These are phyloP conservation scores for Xenoacremonium recifei DNA, from an alignment of 2,329 filamentous ascomycete genomes.

Conservation along the genomic window DNA sequence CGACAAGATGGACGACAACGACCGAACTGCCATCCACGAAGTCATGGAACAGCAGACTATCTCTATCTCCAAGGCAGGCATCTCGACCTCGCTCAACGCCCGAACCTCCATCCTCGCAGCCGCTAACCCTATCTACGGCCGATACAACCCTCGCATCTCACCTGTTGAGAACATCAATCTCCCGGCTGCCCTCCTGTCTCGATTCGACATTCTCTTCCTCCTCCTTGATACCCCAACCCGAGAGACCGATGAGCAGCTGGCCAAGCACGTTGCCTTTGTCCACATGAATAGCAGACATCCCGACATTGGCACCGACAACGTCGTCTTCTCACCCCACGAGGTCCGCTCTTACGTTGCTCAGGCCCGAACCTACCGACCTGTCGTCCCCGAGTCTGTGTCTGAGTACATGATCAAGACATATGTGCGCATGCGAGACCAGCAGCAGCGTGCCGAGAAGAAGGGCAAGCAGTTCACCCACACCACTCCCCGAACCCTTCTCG, in stretches of 20 bases:
- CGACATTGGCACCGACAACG: constrained; percentile 56
- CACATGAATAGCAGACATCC: constrained; percentile 97
- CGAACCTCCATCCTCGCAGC: constrained; percentile 94
- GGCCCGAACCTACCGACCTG: constrained; percentile 83
- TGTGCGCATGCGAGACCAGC: constrained; percentile 87
- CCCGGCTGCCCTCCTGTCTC: constrained; percentile 91
- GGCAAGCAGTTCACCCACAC: constrained; percentile 94
- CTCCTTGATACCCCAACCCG: constrained; percentile 92
- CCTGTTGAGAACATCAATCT: constrained; percentile 99
- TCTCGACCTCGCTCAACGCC: constrained; percentile 81
- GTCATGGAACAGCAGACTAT: constrained; percentile 89
- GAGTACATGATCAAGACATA: constrained; percentile 98
- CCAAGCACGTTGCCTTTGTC: constrained; percentile 92
- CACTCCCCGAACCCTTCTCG: constrained; percentile 88
- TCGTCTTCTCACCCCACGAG: constrained; percentile 90
- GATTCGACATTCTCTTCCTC: constrained; percentile 96
- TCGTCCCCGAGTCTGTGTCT: constrained; percentile 79
- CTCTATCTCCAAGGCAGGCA: constrained; percentile 74
- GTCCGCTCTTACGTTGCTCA: constrained; percentile 95
- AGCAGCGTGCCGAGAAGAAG: constrained; percentile 85
- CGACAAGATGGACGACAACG: constrained; percentile 86
- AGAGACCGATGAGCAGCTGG: constrained; percentile 88
- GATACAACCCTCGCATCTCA: constrained; percentile 96
- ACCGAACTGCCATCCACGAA: constrained; percentile 81
- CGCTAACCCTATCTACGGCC: constrained; percentile 94